Percentiles rank a stretch among this genome's conserved stretches.
Conservation (phyloP, 225 moss, liverwort and hornwort species). For the Marchantia paleacea region DNA sequence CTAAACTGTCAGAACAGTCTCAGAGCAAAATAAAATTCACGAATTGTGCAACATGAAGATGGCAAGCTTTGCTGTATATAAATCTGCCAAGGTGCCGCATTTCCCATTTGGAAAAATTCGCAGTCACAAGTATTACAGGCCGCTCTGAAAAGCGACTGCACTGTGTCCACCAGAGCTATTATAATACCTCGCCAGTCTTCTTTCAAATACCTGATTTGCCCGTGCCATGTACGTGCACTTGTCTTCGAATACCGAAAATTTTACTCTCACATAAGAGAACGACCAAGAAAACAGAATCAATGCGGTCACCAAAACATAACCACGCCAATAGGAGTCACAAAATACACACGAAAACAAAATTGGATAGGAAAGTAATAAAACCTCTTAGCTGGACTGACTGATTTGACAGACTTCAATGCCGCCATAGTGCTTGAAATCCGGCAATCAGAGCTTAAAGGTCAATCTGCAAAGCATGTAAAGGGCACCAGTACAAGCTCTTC, state of each 20-base stretch:
- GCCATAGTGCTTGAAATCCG: conserved; percentile 19
- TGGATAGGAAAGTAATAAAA: not conserved
- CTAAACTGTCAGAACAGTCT: not conserved
- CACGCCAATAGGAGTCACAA: too few species aligned
- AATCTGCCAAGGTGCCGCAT: not conserved
- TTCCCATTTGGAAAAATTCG: too few species aligned
- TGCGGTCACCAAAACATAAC: too few species aligned
- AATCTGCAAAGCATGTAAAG: not conserved
- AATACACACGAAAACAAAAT: too few species aligned
- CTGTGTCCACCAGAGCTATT: too few species aligned
- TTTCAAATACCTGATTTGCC: too few species aligned
- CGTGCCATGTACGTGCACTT: too few species aligned
- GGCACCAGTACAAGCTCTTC: not conserved
- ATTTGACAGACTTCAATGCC: conserved; percentile 17
- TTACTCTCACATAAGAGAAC: too few species aligned
- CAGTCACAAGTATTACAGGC: too few species aligned
- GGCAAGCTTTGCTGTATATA: not conserved
- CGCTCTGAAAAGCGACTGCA: too few species aligned
- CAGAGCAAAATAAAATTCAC: not conserved
- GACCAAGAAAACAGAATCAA: too few species aligned
- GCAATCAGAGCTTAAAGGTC: not conserved
- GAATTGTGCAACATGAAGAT: not conserved
- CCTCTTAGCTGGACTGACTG: conserved; percentile 24
- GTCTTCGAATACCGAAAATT: not conserved
- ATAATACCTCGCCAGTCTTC: too few species aligned